Evolutionary conservation across 805 yeast genomes (phyloP), one percentile per base, ranked within the genome.

Genomic region (Nakazawaea holstii): DNA sequence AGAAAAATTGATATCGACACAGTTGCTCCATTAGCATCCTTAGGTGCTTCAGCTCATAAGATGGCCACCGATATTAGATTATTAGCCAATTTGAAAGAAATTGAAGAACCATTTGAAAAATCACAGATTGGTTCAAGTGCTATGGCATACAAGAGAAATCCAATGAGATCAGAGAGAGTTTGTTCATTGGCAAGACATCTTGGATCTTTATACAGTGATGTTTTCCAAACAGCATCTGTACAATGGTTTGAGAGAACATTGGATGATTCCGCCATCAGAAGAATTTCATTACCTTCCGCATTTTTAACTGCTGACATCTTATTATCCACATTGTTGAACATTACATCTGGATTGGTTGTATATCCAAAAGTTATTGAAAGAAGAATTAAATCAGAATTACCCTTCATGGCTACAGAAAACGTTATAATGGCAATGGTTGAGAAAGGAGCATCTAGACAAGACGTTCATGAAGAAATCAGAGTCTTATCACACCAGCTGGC

Each of bases 391-490:
- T 78, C 96, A 45, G 99, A 94, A 71, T 77, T 94, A 62, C 99
- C 99, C 58, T 94, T 94, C 78, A 94, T 94, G 99, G 99, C 99
- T 56, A 94, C 99, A 49, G 99, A 94, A 73, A 94, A 94, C 72
- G 80, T 94, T 67, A 94, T 94, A 68, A 94, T 94, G 99, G 99
- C 99, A 46, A 94, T 94, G 97, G 99, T 94, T 49, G 95, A 90
- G 70, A 84, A 85, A 66, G 98, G 98, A 59, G 98, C 87, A 30
- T 90, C 95, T 30, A 86, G 99, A 79, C 99, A 94, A 76, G 97
- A 92, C 49, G 92, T 96, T 62, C 99, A 94, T 70, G 99, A 94
- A 74, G 86, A 87, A 70, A 91, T 94, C 70, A 84, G 99, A 70
- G 98, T 94, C 29, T 77, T 94, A 51, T 88, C 97, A 10, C 99